phyloP scores from a whole-genome alignment of 176 grass and related monocot genomes.

The Stipa capillata region DNA sequence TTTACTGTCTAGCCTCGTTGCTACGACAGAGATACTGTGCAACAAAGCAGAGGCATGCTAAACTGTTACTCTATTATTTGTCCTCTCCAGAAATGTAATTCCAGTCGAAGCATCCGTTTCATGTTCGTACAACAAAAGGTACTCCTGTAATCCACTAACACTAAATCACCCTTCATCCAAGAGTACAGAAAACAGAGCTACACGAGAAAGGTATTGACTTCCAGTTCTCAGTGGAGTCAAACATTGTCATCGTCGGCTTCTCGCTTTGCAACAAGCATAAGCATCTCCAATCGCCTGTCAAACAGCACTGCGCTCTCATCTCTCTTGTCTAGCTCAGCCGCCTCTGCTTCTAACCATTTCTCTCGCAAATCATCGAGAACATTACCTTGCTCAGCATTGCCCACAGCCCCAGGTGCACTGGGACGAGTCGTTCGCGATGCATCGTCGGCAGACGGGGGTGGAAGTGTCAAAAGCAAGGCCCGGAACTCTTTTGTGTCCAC shows the following conservation, averaged over 20 bases:
- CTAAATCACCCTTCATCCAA: neutral
- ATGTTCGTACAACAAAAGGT: neutral
- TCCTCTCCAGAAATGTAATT: neutral
- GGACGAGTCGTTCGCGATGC: constrained; percentile 64
- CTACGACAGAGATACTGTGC: neutral
- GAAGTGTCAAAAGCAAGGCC: constrained; percentile 78
- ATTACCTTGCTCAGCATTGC: constrained; percentile 59
- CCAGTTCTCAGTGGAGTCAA: neutral
- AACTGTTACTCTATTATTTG: neutral
- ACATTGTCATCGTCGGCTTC: constrained; percentile 30
- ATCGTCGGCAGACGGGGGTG: constrained; percentile 56
- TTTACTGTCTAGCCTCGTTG: too few relatives aligned
- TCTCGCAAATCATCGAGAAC: constrained; percentile 89
- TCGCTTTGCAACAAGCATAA: constrained; percentile 69
- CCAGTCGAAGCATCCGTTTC: neutral
- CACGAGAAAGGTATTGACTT: neutral
- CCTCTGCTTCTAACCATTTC: constrained; percentile 86
- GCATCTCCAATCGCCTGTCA: constrained; percentile 59
- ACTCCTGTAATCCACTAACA: neutral
- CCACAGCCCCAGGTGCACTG: constrained; percentile 50
- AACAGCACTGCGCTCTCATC: constrained; percentile 88
- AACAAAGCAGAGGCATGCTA: neutral
- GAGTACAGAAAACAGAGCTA: constrained; percentile 6
- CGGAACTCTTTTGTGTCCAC: constrained; percentile 56
- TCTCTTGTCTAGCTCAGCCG: constrained; percentile 62